These are phyloP conservation scores for Clarireedia hainanense DNA, from an alignment of 2,329 filamentous ascomycete genomes.

Conservation along the genomic window DNA sequence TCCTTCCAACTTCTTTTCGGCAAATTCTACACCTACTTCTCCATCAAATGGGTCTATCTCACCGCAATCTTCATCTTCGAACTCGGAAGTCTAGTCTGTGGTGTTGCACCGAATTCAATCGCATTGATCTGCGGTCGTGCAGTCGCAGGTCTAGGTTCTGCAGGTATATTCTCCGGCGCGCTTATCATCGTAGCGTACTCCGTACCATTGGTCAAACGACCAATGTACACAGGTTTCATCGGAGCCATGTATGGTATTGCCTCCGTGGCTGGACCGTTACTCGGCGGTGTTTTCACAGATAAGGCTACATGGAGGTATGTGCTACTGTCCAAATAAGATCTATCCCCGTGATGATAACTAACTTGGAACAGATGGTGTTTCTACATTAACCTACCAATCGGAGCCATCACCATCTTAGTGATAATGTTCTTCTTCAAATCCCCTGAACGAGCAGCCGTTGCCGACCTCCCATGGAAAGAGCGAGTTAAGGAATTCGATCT, in stretches of 20 bases:
- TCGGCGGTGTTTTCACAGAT: slow-evolving; percentile 29
- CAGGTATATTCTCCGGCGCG: slow-evolving; percentile 22
- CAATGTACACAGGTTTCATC: slow-evolving; percentile 9
- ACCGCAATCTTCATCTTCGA: slow-evolving; percentile 29
- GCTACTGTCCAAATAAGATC: background rate
- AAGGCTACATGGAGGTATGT: slow-evolving; percentile 29
- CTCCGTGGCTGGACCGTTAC: slow-evolving; percentile 21
- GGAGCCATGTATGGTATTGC: slow-evolving; percentile 41
- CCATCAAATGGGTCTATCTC: slow-evolving; percentile 31
- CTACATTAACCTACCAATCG: slow-evolving; percentile 22
- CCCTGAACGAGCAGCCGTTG: slow-evolving; percentile 16
- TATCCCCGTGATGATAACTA: too few species aligned
- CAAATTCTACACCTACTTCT: slow-evolving; percentile 28
- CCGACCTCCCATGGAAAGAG: slow-evolving; percentile 32
- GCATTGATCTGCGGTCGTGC: slow-evolving; percentile 31
- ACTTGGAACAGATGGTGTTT: slow-evolving; percentile 24
- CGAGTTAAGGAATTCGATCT: slow-evolving; percentile 30
- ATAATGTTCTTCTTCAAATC: slow-evolving; percentile 36
- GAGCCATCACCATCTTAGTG: slow-evolving; percentile 32
- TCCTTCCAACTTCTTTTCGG: slow-evolving; percentile 25
- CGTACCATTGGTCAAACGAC: slow-evolving; percentile 16
- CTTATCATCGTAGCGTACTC: slow-evolving; percentile 21
- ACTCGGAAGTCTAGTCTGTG: slow-evolving; percentile 29
- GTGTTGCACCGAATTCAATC: slow-evolving; percentile 27
- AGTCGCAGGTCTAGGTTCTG: slow-evolving; percentile 25